Conservation (phyloP, 352 stramenopile genomes). For the Phytophthora tentaculata region DNA sequence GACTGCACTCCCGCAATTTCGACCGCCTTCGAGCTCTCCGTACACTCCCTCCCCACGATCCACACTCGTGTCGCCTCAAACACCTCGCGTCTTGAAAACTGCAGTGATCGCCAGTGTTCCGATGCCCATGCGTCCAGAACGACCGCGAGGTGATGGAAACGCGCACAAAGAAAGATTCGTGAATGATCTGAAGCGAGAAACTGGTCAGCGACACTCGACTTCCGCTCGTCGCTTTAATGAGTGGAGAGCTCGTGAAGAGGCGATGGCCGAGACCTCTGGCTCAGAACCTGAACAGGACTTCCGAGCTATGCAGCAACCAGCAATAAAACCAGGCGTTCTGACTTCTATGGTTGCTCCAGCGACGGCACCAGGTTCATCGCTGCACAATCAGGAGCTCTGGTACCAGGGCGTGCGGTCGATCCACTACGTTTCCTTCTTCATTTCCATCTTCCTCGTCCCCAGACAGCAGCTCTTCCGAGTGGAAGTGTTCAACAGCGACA, state of each 20-base stretch:
- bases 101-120: slow-evolving; percentile 28
- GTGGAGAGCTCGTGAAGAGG: slow-evolving; percentile 32
- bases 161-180: slow-evolving; percentile 79
- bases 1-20: slow-evolving; percentile 17
- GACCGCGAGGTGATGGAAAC: slow-evolving; percentile 48
- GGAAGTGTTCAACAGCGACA: slow-evolving; percentile 84
- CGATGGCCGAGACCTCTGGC: slow-evolving; percentile 40
- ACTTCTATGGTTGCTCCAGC: slow-evolving; percentile 17
- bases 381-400: slow-evolving; percentile 67
- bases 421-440: slow-evolving; percentile 70
- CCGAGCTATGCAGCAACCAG: slow-evolving; percentile 35
- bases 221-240: slow-evolving; percentile 39
- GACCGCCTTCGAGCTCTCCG: slow-evolving; percentile 11
- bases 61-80: slow-evolving; percentile 10
- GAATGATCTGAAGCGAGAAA: slow-evolving; percentile 74
- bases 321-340: slow-evolving; percentile 14
- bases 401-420: slow-evolving; percentile 73
- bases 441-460: slow-evolving; percentile 72
- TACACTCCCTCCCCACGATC: slow-evolving; percentile 17
- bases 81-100: slow-evolving; percentile 31
- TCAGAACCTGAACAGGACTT: slow-evolving; percentile 61
- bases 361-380: slow-evolving; percentile 25
- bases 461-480: slow-evolving; percentile 74
- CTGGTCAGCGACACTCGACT: slow-evolving; percentile 59
- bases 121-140: slow-evolving; percentile 63